phyloP scores from a whole-genome alignment of 2,329 filamentous ascomycete genomes.

The Didymella exigua region DNA sequence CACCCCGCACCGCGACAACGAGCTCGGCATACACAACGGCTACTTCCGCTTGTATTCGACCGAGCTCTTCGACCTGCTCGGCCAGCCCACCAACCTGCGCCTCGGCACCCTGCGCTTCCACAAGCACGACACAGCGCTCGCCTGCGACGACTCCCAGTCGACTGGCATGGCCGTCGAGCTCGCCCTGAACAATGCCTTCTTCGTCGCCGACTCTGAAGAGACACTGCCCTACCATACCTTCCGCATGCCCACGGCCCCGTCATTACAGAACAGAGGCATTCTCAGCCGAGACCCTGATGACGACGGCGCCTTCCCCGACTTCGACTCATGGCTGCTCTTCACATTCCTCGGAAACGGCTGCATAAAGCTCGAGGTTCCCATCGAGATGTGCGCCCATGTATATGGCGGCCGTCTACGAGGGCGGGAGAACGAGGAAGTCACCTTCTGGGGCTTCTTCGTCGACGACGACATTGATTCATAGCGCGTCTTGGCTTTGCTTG shows the following conservation, averaged over 20 bases:
- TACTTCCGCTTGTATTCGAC: conserved; percentile 46
- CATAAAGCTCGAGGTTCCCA: conserved; percentile 45
- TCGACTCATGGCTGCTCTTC: conserved; percentile 47
- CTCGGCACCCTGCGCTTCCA: conserved; percentile 46
- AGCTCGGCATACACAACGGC: conserved; percentile 39
- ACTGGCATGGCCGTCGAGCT: conserved; percentile 37
- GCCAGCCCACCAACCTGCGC: conserved; percentile 43
- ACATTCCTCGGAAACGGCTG: conserved; percentile 45
- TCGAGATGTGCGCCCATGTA: conserved; percentile 46
- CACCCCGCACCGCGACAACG: conserved; percentile 13
- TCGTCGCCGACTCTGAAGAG: conserved; percentile 43
- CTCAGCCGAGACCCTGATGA: conserved; percentile 39
- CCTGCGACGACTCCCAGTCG: not conserved
- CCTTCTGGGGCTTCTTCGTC: conserved; percentile 46
- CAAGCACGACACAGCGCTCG: conserved; percentile 16
- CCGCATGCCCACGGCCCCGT: conserved; percentile 37
- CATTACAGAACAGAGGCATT: conserved; percentile 43
- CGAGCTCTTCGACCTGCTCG: conserved; percentile 44
- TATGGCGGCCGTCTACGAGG: conserved; percentile 40
- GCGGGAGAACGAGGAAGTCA: conserved; percentile 42
- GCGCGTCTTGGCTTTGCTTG: conserved; percentile 25
- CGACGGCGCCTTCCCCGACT: conserved; percentile 39
- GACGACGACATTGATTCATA: conserved; percentile 36
- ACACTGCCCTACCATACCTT: conserved; percentile 45
- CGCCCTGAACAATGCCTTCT: conserved; percentile 42